Evolutionary conservation across 139 green algal genomes (phyloP).

Genomic region (Haematococcus sp.): DNA sequence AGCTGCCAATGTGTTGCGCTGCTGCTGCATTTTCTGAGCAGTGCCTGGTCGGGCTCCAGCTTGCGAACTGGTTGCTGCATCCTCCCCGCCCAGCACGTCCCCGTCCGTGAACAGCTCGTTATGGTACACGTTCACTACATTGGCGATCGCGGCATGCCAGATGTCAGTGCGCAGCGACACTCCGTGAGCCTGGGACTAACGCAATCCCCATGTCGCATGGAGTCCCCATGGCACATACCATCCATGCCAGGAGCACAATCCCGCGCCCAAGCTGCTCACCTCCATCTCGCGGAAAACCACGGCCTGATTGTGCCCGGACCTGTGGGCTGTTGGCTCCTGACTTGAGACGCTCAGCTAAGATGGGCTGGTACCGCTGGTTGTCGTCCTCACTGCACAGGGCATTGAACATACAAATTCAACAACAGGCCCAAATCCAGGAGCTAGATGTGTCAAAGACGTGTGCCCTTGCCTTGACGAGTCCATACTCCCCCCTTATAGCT

Average conservation of each 20-base stretch:
- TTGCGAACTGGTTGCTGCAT: neutral
- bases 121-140: conserved; percentile 27
- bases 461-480: no score
- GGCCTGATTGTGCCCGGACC: neutral
- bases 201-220: neutral
- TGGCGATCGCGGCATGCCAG: neutral
- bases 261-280: conserved; percentile 9
- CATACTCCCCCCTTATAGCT: neutral
- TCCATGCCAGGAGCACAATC: neutral
- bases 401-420: neutral
- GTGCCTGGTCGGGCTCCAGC: neutral
- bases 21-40: conserved; percentile 12
- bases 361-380: conserved; percentile 17
- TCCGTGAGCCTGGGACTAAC: neutral
- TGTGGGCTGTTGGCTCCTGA: conserved; percentile 7
- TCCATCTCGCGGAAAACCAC: conserved; percentile 17
- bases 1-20: conserved; percentile 21
- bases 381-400: conserved; percentile 27
- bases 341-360: conserved; percentile 23
- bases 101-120: conserved; percentile 47
- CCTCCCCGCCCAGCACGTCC: conserved; percentile 20
- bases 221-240: neutral
- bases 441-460: no score
- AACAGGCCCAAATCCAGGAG: neutral
- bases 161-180: no score